Percentiles rank a stretch among this genome's conserved stretches.
phyloP scores from a whole-genome alignment of 345 rosid species.

The Camelina hispida region DNA sequence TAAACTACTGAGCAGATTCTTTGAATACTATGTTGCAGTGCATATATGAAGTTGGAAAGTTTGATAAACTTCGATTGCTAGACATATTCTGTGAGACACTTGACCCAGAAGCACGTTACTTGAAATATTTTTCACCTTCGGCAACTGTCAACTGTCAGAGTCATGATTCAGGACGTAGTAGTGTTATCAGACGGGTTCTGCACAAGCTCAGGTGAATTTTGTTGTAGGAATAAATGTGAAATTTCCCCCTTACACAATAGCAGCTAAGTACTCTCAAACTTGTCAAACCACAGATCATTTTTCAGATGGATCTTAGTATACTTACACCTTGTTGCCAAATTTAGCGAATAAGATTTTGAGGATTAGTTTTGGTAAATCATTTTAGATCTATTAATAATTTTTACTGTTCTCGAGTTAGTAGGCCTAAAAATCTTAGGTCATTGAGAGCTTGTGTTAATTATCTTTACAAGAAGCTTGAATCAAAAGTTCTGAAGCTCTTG shows the following conservation, averaged over 20 bases:
- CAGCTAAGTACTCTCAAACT: slow-evolving; percentile 16
- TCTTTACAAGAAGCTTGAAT: slow-evolving; percentile 23
- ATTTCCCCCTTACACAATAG: slow-evolving; percentile 8
- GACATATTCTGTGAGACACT: slow-evolving; percentile 88
- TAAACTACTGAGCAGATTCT: slow-evolving; percentile 28
- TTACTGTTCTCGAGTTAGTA: slow-evolving; percentile 18
- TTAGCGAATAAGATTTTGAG: slow-evolving; percentile 16
- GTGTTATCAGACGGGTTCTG: slow-evolving; percentile 55
- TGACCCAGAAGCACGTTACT: slow-evolving; percentile 63
- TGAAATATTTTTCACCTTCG: slow-evolving; percentile 47
- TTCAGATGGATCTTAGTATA: slow-evolving; percentile 17
- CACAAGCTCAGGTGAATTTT: slow-evolving; percentile 69
- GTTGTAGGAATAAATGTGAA: slow-evolving; percentile 22
- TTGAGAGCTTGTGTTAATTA: slow-evolving; percentile 22
- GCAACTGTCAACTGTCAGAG: slow-evolving; percentile 30
- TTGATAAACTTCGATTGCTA: slow-evolving; percentile 60
- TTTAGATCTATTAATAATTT: not conserved
- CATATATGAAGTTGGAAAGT: slow-evolving; percentile 72
- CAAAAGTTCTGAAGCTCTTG: slow-evolving; percentile 39
- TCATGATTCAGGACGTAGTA: slow-evolving; percentile 42
- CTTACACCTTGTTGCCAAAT: slow-evolving; percentile 16
- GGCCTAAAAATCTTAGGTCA: slow-evolving; percentile 4
- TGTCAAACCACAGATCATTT: not conserved
- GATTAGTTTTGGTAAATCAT: slow-evolving; percentile 26
- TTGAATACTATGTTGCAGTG: slow-evolving; percentile 56